Base-by-base conservation (phyloP, 805 yeast species). In the Yamadazyma akitaensis region DNA sequence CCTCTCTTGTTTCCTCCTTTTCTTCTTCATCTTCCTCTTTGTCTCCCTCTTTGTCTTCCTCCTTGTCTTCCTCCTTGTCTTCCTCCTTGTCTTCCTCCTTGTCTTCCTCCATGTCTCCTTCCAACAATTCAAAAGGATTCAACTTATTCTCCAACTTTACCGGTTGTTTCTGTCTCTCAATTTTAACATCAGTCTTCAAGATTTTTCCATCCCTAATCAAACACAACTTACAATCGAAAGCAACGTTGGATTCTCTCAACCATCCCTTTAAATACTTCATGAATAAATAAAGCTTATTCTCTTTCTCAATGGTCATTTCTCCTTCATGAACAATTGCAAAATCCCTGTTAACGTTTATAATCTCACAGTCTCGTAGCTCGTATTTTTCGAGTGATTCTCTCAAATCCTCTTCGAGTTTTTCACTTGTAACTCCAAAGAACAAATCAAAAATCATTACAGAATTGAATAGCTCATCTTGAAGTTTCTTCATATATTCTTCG, bases 361-460 rank as follows among this genome's bases (percentile, higher is more conserved):
- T 30, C 28, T 48, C 40, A 18, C 34, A 37, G 8, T 26, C 30
- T 38, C n/a, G 14, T 26, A 40, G 39, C 30, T 18, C 37, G 35
- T 47, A 50, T 9, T 50, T 48, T 11, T 62, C 61, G 17, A 64
- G 55, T 9, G 61, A 40, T 2, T 51, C 52, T 12, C 25, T 39
- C 14, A 75, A 58, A 9, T 62, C 57, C 0, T 48, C 55, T 40
- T 70, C 75, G 10, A 82, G 51, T 16, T 73, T 76, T 8, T 72
- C 73, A 43, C 63, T 65, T 0, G 81, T 74, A 1, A 49, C 50
- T 0, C 87, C 88, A 42, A 75, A 67, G 33, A 77, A 75, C 2
- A 80, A 68, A 45, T 79, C 82, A 31, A 67, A 66, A 11, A 85
- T 72, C 13, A 77, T 55, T 43, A 85, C 67, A 1, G 85, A 81